These are phyloP conservation scores for Blastomyces emzantsi DNA, from an alignment of 2,329 filamentous ascomycete genomes.

Conservation along the genomic window DNA sequence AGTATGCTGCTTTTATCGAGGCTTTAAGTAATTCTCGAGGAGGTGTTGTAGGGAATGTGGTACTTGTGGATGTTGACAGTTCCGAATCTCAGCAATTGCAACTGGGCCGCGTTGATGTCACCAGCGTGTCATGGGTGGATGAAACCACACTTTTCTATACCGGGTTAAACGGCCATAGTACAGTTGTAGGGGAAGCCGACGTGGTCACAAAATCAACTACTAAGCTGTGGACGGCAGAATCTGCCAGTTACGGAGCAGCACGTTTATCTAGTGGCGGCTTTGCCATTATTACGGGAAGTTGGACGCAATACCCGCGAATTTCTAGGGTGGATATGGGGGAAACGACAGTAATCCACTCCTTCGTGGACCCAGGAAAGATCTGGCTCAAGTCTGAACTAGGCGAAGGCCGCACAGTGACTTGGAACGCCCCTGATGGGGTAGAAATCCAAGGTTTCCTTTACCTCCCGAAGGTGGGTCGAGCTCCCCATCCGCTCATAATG, in stretches of 20 bases:
- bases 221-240: neutral
- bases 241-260: neutral
- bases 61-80: neutral
- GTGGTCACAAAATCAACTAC: neutral
- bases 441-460: slow-evolving; percentile 2
- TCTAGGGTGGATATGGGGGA: neutral
- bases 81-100: neutral
- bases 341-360: neutral
- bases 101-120: neutral
- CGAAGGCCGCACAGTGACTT: neutral
- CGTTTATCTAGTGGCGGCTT: neutral
- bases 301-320: neutral
- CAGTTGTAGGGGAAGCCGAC: neutral
- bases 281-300: slow-evolving; percentile 2
- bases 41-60: neutral
- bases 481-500: slow-evolving; percentile 1
- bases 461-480: neutral
- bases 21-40: neutral
- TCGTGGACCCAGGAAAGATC: neutral
- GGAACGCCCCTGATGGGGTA: neutral
- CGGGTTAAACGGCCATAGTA: neutral
- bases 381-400: slow-evolving; percentile 1
- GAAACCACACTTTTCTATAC: neutral
- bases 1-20: neutral
- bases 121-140: neutral